Percentiles rank a stretch among this genome's conserved stretches.
phyloP scores from a whole-genome alignment of 768 basidiomycete species.

The Pholiota conissans region DNA sequence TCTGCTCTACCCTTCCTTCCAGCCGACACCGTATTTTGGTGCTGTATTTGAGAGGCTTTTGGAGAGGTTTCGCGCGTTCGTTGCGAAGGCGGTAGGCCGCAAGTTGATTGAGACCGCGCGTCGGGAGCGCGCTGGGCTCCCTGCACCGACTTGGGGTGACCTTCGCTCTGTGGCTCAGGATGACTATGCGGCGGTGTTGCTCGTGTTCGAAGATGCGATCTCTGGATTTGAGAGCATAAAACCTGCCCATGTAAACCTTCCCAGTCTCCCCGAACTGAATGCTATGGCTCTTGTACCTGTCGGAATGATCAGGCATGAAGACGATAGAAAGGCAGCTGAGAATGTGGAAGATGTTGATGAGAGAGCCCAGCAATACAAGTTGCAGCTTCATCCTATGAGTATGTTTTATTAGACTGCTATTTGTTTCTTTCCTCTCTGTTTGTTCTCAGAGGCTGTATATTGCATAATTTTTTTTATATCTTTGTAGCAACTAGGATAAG shows the following conservation, averaged over 20 bases:
- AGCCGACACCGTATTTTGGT: neutral
- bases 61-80: neutral
- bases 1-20: neutral
- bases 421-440: too few species aligned
- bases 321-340: too few species aligned
- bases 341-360: too few species aligned
- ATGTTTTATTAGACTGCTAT: too few species aligned
- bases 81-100: neutral
- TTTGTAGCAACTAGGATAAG: too few species aligned
- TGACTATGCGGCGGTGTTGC: conserved; percentile 3
- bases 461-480: too few species aligned
- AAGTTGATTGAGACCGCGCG: neutral
- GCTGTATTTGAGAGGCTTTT: neutral
- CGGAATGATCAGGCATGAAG: too few species aligned
- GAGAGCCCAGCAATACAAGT: too few species aligned
- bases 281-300: too few species aligned
- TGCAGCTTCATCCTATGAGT: too few species aligned
- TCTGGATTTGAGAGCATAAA: neutral
- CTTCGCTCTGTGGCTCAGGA: neutral
- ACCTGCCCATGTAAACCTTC: neutral
- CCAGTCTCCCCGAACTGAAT: too few species aligned
- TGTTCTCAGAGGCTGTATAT: too few species aligned
- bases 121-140: neutral
- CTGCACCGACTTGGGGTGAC: neutral
- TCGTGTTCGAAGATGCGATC: conserved; percentile 4